Percentiles rank a stretch among this genome's conserved stretches.
Evolutionary conservation across 1,284 basidiomycete species (phyloP).

Genomic region (Malassezia psittaci): DNA sequence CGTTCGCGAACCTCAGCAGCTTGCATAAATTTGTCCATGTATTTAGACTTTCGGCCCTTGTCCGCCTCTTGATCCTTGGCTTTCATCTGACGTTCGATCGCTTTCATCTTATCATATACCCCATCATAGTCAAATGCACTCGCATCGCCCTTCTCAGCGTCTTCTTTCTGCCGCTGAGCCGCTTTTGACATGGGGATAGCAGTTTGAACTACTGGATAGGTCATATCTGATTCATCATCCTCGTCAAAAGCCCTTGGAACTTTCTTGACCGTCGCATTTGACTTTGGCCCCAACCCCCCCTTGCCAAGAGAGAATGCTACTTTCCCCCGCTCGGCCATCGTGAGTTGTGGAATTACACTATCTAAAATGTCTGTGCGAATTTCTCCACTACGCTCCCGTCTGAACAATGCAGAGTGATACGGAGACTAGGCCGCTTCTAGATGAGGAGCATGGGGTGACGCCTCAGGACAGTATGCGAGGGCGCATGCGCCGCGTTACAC

Average conservation of each 20-base stretch:
- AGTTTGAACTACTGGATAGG: conserved; percentile 1
- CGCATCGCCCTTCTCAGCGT: conserved; percentile 67
- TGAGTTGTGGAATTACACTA: not conserved
- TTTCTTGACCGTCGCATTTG: not conserved
- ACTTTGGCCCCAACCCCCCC: not conserved
- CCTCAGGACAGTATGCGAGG: not conserved
- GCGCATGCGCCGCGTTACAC: not conserved
- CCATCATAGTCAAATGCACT: conserved; percentile 92
- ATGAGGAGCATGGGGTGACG: not conserved
- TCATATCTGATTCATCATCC: conserved; percentile 23
- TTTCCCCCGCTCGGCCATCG: not conserved
- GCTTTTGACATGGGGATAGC: conserved; percentile 25
- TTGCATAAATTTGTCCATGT: conserved; percentile 70
- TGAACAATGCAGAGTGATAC: too few species aligned
- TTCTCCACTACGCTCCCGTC: too few species aligned
- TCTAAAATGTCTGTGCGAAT: too few species aligned
- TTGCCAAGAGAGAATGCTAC: conserved; percentile 2
- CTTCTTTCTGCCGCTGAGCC: conserved; percentile 37
- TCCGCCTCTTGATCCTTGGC: conserved; percentile 59
- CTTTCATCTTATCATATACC: conserved; percentile 91
- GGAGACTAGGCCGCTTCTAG: not conserved
- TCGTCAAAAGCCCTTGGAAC: conserved; percentile 16
- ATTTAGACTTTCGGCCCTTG: conserved; percentile 64
- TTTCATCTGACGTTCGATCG: conserved; percentile 59
- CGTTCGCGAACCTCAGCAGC: conserved; percentile 75